A percentile compares a stretch with the other conserved stretches of the same genome.
Conservation (phyloP, 768 basidiomycete species). For the Naganishia antarctica region DNA sequence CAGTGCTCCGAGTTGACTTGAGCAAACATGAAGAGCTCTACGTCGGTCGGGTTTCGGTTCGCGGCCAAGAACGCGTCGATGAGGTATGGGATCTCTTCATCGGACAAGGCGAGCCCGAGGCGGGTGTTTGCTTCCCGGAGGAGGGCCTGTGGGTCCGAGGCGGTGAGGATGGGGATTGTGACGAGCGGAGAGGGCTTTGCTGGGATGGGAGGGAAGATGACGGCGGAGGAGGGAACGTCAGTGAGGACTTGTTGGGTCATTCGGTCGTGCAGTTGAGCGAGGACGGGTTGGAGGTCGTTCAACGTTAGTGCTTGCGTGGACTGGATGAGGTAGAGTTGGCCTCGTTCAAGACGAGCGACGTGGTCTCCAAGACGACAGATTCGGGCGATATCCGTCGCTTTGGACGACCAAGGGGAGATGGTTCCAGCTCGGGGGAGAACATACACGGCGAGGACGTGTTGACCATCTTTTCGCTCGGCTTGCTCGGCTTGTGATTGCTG, state of each 20-base stretch:
- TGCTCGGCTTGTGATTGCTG: slow-evolving; percentile 45
- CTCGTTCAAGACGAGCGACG: slow-evolving; percentile 80
- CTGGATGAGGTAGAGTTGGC: slow-evolving; percentile 64
- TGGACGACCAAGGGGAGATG: slow-evolving; percentile 97
- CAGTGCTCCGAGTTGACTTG: slow-evolving; percentile 99
- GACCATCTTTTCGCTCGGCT: slow-evolving; percentile 41
- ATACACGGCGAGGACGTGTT: slow-evolving; percentile 57
- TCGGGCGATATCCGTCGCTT: slow-evolving; percentile 88
- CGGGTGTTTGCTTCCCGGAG: slow-evolving; percentile 72
- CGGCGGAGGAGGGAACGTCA: slow-evolving; percentile 57
- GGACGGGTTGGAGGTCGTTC: slow-evolving; percentile 56
- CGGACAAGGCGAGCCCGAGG: slow-evolving; percentile 82
- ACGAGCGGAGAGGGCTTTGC: slow-evolving; percentile 64
- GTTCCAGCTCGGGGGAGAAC: slow-evolving; percentile 81
- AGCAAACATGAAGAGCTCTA: slow-evolving; percentile 99
- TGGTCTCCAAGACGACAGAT: slow-evolving; percentile 73
- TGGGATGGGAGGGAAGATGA: slow-evolving; percentile 54
- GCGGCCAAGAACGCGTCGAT: slow-evolving; percentile 81
- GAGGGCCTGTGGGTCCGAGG: slow-evolving; percentile 57
- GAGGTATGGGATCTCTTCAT: slow-evolving; percentile 87
- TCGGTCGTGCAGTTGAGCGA: slow-evolving; percentile 79
- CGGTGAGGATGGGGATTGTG: slow-evolving; percentile 61
- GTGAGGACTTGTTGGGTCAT: slow-evolving; percentile 84
- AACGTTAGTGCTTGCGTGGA: slow-evolving; percentile 51
- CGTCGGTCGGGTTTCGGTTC: slow-evolving; percentile 84